These are phyloP conservation scores for Calonectria hongkongensis DNA, from an alignment of 2,329 filamentous ascomycete species.

Conservation along the genomic window DNA sequence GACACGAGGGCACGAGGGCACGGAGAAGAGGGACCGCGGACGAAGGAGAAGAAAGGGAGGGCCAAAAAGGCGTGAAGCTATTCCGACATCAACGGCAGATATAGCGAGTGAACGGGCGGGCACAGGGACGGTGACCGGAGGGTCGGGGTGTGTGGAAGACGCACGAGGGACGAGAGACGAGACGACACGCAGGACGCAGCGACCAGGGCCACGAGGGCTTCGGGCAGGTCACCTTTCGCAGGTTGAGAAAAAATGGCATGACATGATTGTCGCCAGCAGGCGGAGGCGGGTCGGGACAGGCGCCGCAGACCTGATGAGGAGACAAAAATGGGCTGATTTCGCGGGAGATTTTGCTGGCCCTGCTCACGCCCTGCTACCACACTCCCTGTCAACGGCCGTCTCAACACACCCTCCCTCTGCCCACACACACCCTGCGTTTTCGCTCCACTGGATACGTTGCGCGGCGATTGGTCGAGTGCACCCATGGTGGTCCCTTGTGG, in stretches of 20 bases:
- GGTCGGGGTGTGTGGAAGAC: constrained; percentile 32
- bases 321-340: constrained; percentile 62
- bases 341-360: constrained; percentile 55
- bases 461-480: constrained; percentile 45
- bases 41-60: constrained; percentile 42
- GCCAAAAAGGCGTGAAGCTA: constrained; percentile 52
- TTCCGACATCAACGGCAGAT: constrained; percentile 54
- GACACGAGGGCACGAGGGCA: constrained; percentile 42
- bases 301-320: constrained; percentile 57
- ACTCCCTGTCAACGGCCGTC: constrained; percentile 31
- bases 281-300: constrained; percentile 54
- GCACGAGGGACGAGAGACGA: constrained; percentile 36
- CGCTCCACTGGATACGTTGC: constrained; percentile 34
- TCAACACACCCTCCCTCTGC: constrained; percentile 16
- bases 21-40: constrained; percentile 34
- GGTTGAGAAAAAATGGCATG: constrained; percentile 59
- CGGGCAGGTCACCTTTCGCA: constrained; percentile 46
- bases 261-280: constrained; percentile 58
- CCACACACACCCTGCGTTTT: constrained; percentile 41
- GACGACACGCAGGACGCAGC: constrained; percentile 47
- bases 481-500: constrained; percentile 42
- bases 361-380: constrained; percentile 47
- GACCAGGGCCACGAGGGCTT: constrained; percentile 48
- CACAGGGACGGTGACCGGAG: constrained; percentile 33
- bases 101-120: constrained; percentile 50